These are phyloP conservation scores for Phytophthora pini DNA, from an alignment of 352 stramenopile species.

Conservation along the genomic window DNA sequence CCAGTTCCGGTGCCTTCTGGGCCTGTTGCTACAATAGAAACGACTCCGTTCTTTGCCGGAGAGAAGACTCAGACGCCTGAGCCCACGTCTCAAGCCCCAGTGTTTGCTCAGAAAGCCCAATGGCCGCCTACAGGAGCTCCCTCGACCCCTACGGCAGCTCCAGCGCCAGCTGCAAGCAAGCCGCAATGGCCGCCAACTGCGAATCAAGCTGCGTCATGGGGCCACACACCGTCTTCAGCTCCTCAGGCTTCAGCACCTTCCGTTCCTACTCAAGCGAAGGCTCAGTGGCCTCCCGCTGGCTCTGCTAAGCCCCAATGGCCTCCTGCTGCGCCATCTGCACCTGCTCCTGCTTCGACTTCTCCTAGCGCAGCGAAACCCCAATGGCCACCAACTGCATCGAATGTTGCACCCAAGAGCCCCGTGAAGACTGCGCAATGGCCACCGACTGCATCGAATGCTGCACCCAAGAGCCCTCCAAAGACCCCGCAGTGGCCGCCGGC, in stretches of 20 bases:
- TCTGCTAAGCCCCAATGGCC: constrained; percentile 27
- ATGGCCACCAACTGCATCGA: constrained; percentile 34
- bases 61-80: constrained; percentile 32
- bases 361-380: constrained; percentile 35
- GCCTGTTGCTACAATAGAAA: constrained; percentile 16
- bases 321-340: background rate
- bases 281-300: constrained; percentile 47
- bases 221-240: constrained; percentile 33
- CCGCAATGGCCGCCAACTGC: constrained; percentile 38
- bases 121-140: constrained; percentile 43
- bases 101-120: constrained; percentile 61
- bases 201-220: constrained; percentile 27
- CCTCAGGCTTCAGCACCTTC: constrained; percentile 37
- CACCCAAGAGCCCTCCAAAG: constrained; percentile 25
- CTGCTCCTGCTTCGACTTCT: background rate
- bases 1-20: constrained; percentile 2
- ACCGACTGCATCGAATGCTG: constrained; percentile 22
- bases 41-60: constrained; percentile 28
- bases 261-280: constrained; percentile 33
- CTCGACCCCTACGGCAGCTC: constrained; percentile 13
- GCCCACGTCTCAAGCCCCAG: constrained; percentile 16
- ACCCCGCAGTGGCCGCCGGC: constrained; percentile 24
- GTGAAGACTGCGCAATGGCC: constrained; percentile 36
- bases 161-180: constrained; percentile 24
- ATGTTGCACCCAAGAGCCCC: constrained; percentile 19